Percentiles rank a stretch among this genome's conserved stretches.
Conservation (phyloP, 2,329 filamentous ascomycete species). For the Cladosporium velox region DNA sequence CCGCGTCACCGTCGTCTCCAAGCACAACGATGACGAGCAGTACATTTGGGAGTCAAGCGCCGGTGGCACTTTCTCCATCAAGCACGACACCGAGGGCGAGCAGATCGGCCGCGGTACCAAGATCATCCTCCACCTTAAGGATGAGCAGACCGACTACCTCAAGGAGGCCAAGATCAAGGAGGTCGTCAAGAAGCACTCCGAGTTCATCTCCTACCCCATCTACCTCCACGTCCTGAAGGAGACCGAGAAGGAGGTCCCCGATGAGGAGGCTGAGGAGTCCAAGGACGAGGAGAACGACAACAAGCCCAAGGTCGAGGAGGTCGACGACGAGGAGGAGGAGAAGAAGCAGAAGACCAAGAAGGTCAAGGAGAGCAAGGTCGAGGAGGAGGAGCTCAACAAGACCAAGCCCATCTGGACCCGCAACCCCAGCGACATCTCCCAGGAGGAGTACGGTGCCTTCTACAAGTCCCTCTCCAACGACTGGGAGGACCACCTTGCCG, state of each 20-base stretch:
- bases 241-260: constrained; percentile 97
- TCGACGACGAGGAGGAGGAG: constrained; percentile 72
- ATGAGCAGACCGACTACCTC: constrained; percentile 97
- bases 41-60: constrained; percentile 99
- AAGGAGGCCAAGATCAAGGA: constrained; percentile 99
- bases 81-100: constrained; percentile 85
- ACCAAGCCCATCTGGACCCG: constrained; percentile 99
- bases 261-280: constrained; percentile 82
- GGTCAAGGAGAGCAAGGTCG: constrained; percentile 96
- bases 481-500: constrained; percentile 98
- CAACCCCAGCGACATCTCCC: constrained; percentile 91
- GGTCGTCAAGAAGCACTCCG: constrained; percentile 99
- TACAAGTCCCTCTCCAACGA: constrained; percentile 99
- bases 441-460: constrained; percentile 97
- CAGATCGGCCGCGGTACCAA: constrained; percentile 91
- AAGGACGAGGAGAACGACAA: constrained; percentile 76
- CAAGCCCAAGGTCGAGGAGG: constrained; percentile 94
- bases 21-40: constrained; percentile 99
- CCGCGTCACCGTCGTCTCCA: constrained; percentile 91
- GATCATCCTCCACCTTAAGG: constrained; percentile 98
- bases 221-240: constrained; percentile 99
- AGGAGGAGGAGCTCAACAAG: constrained; percentile 99
- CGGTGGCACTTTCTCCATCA: constrained; percentile 95
- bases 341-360: constrained; percentile 98
- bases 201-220: constrained; percentile 99